These are phyloP conservation scores for Gossypium davidsonii DNA, from an alignment of 441 rosid species.

Conservation along the genomic window DNA sequence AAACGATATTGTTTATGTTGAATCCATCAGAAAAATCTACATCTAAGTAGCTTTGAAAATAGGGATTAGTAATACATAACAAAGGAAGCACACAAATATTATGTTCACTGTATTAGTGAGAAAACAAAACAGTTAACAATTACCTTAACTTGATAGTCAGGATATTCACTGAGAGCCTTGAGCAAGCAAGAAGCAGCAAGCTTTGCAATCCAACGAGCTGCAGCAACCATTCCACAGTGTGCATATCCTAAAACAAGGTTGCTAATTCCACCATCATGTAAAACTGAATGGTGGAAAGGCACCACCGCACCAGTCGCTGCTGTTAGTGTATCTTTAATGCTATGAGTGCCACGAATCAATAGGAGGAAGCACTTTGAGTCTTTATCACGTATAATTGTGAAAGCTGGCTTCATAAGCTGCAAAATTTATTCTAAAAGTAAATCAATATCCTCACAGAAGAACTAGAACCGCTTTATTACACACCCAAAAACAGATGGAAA, in stretches of 20 bases:
- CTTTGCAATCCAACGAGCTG: conserved; percentile 97
- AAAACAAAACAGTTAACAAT: conserved; percentile 9
- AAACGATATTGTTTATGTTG: neutral
- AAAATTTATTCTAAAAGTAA: conserved; percentile 17
- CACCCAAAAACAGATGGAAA: neutral
- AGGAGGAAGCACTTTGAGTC: conserved; percentile 58
- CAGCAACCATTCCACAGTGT: conserved; percentile 99
- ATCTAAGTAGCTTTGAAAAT: too few relatives aligned
- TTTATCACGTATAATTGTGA: conserved; percentile 70
- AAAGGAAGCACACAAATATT: neutral
- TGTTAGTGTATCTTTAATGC: conserved; percentile 92
- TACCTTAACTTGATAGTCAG: conserved; percentile 76
- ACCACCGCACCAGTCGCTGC: conserved; percentile 97
- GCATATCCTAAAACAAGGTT: conserved; percentile 95
- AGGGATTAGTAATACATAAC: neutral
- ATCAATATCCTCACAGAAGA: conserved; percentile 10
- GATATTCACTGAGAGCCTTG: conserved; percentile 65
- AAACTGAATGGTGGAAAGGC: conserved; percentile 94
- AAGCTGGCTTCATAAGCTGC: conserved; percentile 96
- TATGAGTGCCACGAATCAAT: conserved; percentile 90
- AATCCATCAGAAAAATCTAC: neutral
- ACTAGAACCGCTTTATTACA: neutral
- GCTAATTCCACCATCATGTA: conserved; percentile 90
- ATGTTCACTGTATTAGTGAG: neutral
- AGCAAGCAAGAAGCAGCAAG: conserved; percentile 71